These are phyloP conservation scores for Miamiensis avidus DNA, from an alignment of 169 alveolate species.

Conservation along the genomic window DNA sequence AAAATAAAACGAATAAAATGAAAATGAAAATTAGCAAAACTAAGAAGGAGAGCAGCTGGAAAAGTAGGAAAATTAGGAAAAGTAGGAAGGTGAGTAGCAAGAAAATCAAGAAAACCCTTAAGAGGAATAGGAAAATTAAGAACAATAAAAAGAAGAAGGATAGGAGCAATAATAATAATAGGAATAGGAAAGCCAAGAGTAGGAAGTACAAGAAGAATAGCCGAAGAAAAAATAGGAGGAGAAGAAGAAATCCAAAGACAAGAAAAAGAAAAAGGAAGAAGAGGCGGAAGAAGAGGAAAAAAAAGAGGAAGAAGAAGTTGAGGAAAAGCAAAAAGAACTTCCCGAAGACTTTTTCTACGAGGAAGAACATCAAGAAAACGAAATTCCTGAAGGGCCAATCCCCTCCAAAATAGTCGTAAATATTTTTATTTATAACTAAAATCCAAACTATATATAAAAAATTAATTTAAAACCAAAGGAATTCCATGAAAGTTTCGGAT, in stretches of 20 bases:
- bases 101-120: not conserved
- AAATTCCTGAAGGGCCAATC: not conserved
- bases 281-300: not conserved
- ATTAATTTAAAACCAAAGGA: not conserved
- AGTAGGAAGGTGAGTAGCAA: not conserved
- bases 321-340: not conserved
- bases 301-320: not conserved
- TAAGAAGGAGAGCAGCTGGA: not conserved
- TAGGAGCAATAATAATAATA: too few species aligned
- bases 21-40: not conserved
- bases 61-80: not conserved
- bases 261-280: not conserved
- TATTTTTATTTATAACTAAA: not conserved
- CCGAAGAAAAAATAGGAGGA: not conserved
- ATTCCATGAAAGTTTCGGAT: constrained; percentile 73
- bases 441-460: not conserved
- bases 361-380: constrained; percentile 3
- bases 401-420: not conserved
- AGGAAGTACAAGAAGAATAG: not conserved
- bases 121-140: not conserved
- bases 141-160: not conserved
- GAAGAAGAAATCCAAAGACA: not conserved
- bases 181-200: not conserved
- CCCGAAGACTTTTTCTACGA: constrained; percentile 27
- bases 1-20: not conserved